phyloP scores from a whole-genome alignment of 345 rosid genomes.

The Litchi chinensis region DNA sequence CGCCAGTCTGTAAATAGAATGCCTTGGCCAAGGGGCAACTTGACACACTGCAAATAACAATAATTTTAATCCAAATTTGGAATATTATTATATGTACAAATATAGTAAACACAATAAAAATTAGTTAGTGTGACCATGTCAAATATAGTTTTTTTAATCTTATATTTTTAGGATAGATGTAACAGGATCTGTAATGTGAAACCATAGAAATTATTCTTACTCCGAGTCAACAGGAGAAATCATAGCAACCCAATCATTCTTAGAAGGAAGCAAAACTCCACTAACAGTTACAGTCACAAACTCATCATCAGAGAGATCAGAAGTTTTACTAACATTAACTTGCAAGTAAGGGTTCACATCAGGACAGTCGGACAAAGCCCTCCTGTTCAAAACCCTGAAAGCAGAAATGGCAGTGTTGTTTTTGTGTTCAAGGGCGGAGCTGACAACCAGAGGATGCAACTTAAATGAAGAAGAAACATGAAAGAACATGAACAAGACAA shows the following conservation, averaged over 20 bases:
- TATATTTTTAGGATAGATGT: no score
- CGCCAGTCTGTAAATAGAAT: conserved; percentile 56
- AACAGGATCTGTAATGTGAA: not conserved
- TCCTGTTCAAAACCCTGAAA: conserved; percentile 57
- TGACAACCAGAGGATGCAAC: conserved; percentile 37
- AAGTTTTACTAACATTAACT: conserved; percentile 27
- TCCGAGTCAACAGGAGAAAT: conserved; percentile 55
- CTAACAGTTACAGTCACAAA: conserved; percentile 45
- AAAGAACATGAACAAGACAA: not conserved
- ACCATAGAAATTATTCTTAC: conserved; percentile 27
- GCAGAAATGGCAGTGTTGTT: conserved; percentile 50
- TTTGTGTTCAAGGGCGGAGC: conserved; percentile 36
- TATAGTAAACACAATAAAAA: not conserved
- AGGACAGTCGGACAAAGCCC: conserved; percentile 37
- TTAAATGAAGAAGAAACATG: conserved; percentile 7
- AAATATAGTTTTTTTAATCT: no score
- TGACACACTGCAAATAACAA: conserved; percentile 30
- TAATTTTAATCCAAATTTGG: no score
- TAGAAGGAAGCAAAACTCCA: conserved; percentile 50
- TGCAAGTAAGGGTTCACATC: conserved; percentile 32
- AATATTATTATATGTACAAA: no score
- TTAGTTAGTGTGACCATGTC: not conserved
- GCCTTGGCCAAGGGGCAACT: conserved; percentile 34
- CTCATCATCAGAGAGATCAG: conserved; percentile 37
- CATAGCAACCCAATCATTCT: conserved; percentile 63